phyloP scores from a whole-genome alignment of 257 asterid species.

The Capsicum rhomboideum region DNA sequence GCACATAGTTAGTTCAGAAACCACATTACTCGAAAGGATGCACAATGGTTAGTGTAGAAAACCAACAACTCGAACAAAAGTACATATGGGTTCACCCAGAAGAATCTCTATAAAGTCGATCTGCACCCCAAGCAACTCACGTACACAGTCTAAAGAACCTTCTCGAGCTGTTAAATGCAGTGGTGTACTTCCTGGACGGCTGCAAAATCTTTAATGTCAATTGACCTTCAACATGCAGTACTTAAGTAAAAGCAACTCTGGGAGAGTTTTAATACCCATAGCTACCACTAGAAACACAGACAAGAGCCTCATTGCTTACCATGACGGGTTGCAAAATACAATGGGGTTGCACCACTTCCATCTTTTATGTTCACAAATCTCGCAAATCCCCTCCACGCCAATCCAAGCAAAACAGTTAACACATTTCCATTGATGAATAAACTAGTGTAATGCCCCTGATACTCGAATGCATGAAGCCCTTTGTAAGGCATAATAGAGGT shows the following conservation, averaged over 20 bases:
- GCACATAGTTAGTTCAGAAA: not conserved
- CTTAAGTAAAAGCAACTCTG: not conserved
- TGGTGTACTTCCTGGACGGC: slow-evolving; percentile 69
- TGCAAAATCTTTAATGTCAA: slow-evolving; percentile 11
- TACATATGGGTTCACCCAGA: slow-evolving; percentile 45
- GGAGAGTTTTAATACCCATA: slow-evolving; percentile 31
- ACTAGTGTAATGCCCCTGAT: not conserved
- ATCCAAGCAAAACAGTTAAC: slow-evolving; percentile 12
- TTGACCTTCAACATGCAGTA: not conserved
- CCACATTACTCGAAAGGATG: not conserved
- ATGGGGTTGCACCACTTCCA: slow-evolving; percentile 73
- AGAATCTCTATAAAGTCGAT: slow-evolving; percentile 65
- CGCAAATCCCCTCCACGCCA: slow-evolving; percentile 65
- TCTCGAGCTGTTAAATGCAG: slow-evolving; percentile 85
- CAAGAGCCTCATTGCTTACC: slow-evolving; percentile 70
- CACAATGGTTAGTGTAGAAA: not conserved
- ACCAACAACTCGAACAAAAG: not conserved
- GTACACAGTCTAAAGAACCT: slow-evolving; percentile 73
- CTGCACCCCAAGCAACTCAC: slow-evolving; percentile 79
- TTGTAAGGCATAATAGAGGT: not conserved
- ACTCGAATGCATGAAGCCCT: not conserved
- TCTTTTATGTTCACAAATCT: slow-evolving; percentile 75
- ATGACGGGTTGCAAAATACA: slow-evolving; percentile 84
- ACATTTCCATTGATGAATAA: not conserved
- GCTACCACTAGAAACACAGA: slow-evolving; percentile 63